These are phyloP conservation scores for Colletotrichum nymphaeae DNA, from an alignment of 2,329 filamentous ascomycete species.

Conservation along the genomic window DNA sequence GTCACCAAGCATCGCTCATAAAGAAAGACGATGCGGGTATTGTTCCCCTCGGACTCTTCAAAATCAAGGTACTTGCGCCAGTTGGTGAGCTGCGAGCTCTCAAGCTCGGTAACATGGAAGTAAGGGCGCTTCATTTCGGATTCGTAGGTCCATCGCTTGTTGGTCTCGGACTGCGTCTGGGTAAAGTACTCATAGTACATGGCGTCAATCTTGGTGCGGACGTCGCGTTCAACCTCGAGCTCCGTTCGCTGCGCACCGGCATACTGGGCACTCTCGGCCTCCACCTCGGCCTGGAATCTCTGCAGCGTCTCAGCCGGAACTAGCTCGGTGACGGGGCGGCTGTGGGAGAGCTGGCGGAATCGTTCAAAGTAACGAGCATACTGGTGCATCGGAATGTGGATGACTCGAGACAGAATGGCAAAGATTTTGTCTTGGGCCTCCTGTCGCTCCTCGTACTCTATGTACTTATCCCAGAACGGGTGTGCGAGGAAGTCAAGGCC, in stretches of 20 bases:
- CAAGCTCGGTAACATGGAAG: slow-evolving; percentile 94
- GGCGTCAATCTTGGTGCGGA: slow-evolving; percentile 82
- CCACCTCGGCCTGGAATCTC: slow-evolving; percentile 78
- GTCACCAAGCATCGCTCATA: slow-evolving; percentile 96
- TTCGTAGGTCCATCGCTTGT: slow-evolving; percentile 94
- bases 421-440: slow-evolving; percentile 89
- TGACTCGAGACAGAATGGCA: slow-evolving; percentile 82
- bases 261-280: slow-evolving; percentile 68
- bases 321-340: slow-evolving; percentile 78
- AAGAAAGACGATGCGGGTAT: slow-evolving; percentile 79
- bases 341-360: slow-evolving; percentile 82
- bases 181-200: slow-evolving; percentile 86
- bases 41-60: slow-evolving; percentile 87
- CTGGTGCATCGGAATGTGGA: slow-evolving; percentile 93
- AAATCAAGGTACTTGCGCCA: slow-evolving; percentile 98
- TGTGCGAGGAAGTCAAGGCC: slow-evolving; percentile 95
- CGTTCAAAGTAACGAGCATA: slow-evolving; percentile 95
- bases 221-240: slow-evolving; percentile 83
- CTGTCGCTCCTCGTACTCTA: slow-evolving; percentile 94
- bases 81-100: slow-evolving; percentile 84
- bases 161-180: slow-evolving; percentile 86
- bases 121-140: slow-evolving; percentile 95
- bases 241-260: slow-evolving; percentile 71
- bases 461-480: slow-evolving; percentile 98
- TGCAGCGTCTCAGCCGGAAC: slow-evolving; percentile 75